These are phyloP conservation scores for Lodderomyces pseudojiufengensis DNA, from an alignment of 1,139 yeast genomes.

Conservation along the genomic window DNA sequence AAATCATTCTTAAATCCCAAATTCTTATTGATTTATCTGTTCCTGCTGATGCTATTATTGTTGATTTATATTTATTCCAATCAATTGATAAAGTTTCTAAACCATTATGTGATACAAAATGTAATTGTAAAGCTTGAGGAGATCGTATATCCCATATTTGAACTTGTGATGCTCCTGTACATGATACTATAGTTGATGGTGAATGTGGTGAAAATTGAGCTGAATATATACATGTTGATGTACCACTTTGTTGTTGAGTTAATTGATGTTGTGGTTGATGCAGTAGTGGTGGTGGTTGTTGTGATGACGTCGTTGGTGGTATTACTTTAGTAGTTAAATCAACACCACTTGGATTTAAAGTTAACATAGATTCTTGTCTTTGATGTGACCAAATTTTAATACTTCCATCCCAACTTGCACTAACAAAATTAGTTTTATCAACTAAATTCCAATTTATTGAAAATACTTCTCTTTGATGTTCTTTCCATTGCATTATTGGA, in stretches of 20 bases:
- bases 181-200: slow-evolving; percentile 65
- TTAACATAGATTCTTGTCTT: slow-evolving; percentile 55
- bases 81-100: slow-evolving; percentile 78
- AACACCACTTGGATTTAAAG: slow-evolving; percentile 42
- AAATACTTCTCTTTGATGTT: slow-evolving; percentile 84
- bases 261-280: slow-evolving; percentile 26
- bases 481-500: slow-evolving; percentile 76
- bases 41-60: slow-evolving; percentile 81
- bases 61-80: slow-evolving; percentile 84
- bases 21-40: slow-evolving; percentile 79
- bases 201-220: slow-evolving; percentile 86
- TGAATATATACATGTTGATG: slow-evolving; percentile 63
- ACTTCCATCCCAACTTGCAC: slow-evolving; percentile 91
- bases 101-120: slow-evolving; percentile 71
- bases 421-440: slow-evolving; percentile 66
- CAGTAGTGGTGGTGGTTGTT: slow-evolving; percentile 33
- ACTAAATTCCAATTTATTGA: slow-evolving; percentile 83
- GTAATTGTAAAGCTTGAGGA: slow-evolving; percentile 58
- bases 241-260: slow-evolving; percentile 24
- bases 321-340: slow-evolving; percentile 28
- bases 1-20: slow-evolving; percentile 83
- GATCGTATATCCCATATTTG: slow-evolving; percentile 84
- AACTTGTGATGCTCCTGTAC: slow-evolving; percentile 75
- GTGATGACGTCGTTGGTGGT: slow-evolving; percentile 18
- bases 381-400: slow-evolving; percentile 71